Base-by-base conservation (phyloP, 2,329 filamentous ascomycete genomes). In the Simplicillium aogashimaense region DNA sequence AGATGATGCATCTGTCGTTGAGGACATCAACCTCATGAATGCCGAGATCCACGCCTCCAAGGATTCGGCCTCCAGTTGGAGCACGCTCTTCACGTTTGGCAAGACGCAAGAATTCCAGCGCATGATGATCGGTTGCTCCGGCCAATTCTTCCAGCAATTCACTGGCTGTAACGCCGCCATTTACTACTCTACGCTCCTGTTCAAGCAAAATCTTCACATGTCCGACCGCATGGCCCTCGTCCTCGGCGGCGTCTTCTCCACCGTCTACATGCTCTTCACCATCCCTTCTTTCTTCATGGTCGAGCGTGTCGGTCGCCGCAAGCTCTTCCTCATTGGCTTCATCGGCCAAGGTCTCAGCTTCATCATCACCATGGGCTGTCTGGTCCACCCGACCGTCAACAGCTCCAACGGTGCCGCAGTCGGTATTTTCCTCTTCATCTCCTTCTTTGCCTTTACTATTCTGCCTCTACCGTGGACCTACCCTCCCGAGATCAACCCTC, bases 401-500 rank as follows among this genome's bases (percentile, higher is more conserved):
- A 65, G 78, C 7, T 77, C 78, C 3, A 84, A 83, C 53, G 81
- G 81, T 29, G 77, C 81, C 1, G 78, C 78, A 2, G 77, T 81
- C 3, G 79, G 78, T 42, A 60, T 84, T 11, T 84, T 84, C 60
- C 70, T 77, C 3, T 84, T 82, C 58, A 83, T 83, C 50, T 76
- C 77, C 4, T 78, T 77, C 41, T 83, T 83, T 46, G 80, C 78
- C 29, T 77, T 78, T 0, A 78, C 75, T 1, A 81, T 76, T 70
- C 55, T 81, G 7, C 76, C 78, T 13, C 66, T 81, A 17, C 78
- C 78, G 1, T 82, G 76, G 76, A 49, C 75, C 49, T 72, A 71
- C 46, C 66, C 73, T 2, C 72, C 73, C 33, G 69, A 75, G 47
- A 63, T 76, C 45, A 74, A 74, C 53, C 66, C 68, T 0, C 58